Base-by-base conservation (phyloP, 805 yeast species). In the Metschnikowia anglica region DNA sequence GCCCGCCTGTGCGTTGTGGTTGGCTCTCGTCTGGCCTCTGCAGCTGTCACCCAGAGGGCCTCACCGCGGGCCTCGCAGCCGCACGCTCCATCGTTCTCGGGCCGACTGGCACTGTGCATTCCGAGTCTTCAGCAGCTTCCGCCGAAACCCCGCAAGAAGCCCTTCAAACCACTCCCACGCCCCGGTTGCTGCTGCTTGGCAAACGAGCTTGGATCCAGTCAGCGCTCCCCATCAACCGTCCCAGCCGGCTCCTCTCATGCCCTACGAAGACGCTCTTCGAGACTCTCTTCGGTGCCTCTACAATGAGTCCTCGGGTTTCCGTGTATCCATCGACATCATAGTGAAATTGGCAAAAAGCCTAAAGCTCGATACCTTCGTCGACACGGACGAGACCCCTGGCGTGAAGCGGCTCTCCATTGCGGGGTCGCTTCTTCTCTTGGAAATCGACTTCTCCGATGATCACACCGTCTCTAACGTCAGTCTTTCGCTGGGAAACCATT, bases 351-450 rank as follows among this genome's bases (percentile, higher is more conserved):
- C 74, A 13, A 70, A 67, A 41, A 68, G 62, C 41, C 57, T 70
- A 48, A 62, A 59, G 34, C 54, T 70, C 8, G 76, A 70, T 43
- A 70, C 76, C 1, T 70, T 67, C 41, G 58, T 68, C 37, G 76
- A 70, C 46, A 60, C 63, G 24, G 64, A 66, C 35, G 44, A 26
- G 29, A 27, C 39, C 5, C 37, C 37, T 1, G 40, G 34, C 30
- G 18, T 35, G 12, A 40, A 35, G 25, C 54, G 74, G 39, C 55
- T 70, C 37, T 61, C 73, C 11, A 70, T 70, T 27, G 76, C 74
- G 1, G 74, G 74, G 8, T 59, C 70, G 2, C 55, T 62, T 15
- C 63, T 69, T 6, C 58, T 70, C 24, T 55, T 70, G 16, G 76
- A 70, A 43, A 59, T 70, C 21, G 76, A 70, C 41, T 67, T 66